Evolutionary conservation across 2,329 filamentous ascomycete genomes (phyloP).

Genomic region (Fusarium sp.): DNA sequence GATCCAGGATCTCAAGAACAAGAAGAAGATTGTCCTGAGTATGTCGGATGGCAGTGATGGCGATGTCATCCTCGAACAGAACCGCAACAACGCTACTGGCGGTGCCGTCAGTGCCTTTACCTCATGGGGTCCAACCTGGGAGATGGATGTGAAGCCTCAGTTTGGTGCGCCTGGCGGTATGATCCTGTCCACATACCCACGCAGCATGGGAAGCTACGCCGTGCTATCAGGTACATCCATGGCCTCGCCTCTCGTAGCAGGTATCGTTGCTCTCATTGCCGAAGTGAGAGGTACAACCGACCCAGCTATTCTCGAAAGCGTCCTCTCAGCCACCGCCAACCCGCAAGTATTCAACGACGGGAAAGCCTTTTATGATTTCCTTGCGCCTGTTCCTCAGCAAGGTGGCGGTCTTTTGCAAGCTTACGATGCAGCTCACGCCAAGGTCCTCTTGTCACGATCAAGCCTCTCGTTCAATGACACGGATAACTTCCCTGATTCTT

Average conservation of each 20-base stretch:
- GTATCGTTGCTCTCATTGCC: constrained; percentile 64
- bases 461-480: constrained; percentile 74
- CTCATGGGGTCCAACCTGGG: constrained; percentile 71
- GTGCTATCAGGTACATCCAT: constrained; percentile 70
- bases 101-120: constrained; percentile 65
- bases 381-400: constrained; percentile 69
- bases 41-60: constrained; percentile 57
- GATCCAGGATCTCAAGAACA: constrained; percentile 56
- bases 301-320: constrained; percentile 61
- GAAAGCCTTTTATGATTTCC: constrained; percentile 48
- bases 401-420: constrained; percentile 70
- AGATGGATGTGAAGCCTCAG: constrained; percentile 67
- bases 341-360: constrained; percentile 62
- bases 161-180: constrained; percentile 66
- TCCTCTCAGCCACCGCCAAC: constrained; percentile 62
- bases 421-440: constrained; percentile 67
- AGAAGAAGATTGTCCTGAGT: constrained; percentile 56
- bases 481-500: constrained; percentile 61
- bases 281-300: constrained; percentile 63
- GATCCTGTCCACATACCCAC: constrained; percentile 68
- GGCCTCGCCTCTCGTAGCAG: constrained; percentile 67
- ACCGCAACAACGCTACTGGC: constrained; percentile 57
- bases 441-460: constrained; percentile 64
- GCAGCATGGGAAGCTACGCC: constrained; percentile 59
- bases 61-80: constrained; percentile 49